phyloP scores from a whole-genome alignment of 768 basidiomycete genomes.

The Boletellus ananiceps region DNA sequence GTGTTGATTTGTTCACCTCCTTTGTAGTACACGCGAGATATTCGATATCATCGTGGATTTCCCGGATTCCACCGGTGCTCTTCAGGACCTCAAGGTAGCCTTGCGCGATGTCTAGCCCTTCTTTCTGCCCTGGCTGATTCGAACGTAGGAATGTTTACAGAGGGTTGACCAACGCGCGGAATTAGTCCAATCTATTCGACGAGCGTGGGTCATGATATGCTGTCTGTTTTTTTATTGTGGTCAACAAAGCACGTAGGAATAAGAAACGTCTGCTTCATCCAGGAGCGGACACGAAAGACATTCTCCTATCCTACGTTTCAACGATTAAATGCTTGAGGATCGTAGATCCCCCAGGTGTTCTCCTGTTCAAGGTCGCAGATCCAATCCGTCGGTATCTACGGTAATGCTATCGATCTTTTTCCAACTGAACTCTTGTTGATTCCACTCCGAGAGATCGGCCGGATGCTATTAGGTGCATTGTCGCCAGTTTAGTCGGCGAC shows the following conservation, averaged over 20 bases:
- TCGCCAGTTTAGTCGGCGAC: conserved; percentile 84
- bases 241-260: conserved; percentile 47
- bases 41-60: conserved; percentile 96
- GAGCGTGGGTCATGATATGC: conserved; percentile 49
- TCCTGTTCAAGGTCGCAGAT: conserved; percentile 90
- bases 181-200: conserved; percentile 72
- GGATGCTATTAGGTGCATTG: conserved; percentile 93
- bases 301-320: conserved; percentile 84
- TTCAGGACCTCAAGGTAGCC: conserved; percentile 78
- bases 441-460: conserved; percentile 59
- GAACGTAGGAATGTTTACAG: conserved; percentile 63
- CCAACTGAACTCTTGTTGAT: background rate
- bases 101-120: background rate
- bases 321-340: conserved; percentile 89
- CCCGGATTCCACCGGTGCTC: conserved; percentile 79
- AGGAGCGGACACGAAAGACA: conserved; percentile 90
- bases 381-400: conserved; percentile 87
- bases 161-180: conserved; percentile 76
- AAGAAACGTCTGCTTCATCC: conserved; percentile 88
- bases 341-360: conserved; percentile 87
- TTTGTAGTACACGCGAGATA: conserved; percentile 67
- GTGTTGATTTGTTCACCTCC: background rate
- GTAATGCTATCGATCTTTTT: conserved; percentile 34
- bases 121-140: background rate
- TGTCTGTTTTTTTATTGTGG: background rate